Base-by-base conservation (phyloP, 345 rosid genomes). In the Corymbia maculata region DNA sequence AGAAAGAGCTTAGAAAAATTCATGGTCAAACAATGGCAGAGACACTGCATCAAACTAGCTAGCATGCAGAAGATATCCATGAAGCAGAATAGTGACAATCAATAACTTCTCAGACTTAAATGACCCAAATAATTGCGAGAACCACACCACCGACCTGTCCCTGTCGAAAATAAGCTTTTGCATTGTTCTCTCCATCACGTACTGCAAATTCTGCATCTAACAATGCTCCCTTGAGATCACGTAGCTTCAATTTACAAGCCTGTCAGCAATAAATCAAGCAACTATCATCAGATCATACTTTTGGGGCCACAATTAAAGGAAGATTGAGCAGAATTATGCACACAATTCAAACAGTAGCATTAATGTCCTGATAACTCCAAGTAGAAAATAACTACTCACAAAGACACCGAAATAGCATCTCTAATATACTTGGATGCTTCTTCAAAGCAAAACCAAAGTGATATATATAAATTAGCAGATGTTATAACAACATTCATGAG, bases 141-240 rank as follows among this genome's bases (percentile, higher is more conserved):
- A 85, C 49, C 85, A 86, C 15, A 55, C 86, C 52, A 79, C 94
- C 89, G 91, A 96, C 99, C 98, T 98, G 99, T 88, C 99, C 99
- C 91, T 95, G 99, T 47, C 99, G 98, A 92, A 96, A 98, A 89
- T 96, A 93, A 89, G 99, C 99, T 94, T 98, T 96, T 70, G 92
- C 98, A 92, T 94, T 96, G 92, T 95, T 92, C 51, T 96, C 97
- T 87, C 94, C 97, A 59, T 97, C 99, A 52, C 99, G 97, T 90
- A 97, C 94, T 21, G 98, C 99, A 90, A 96, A 95, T 55, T 97
- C 99, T 15, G 98, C 93, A 87, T 96, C 98, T 90, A 94, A 87
- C 87, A 97, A 91, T 0, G 99, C 99, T 90, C 99, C 99, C 90
- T 95, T 96, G 19, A 94, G 92, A 90, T 97, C 99, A 57, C 97